Conservation (phyloP, 179 eudicot species). For the Vitellaria paradoxa region DNA sequence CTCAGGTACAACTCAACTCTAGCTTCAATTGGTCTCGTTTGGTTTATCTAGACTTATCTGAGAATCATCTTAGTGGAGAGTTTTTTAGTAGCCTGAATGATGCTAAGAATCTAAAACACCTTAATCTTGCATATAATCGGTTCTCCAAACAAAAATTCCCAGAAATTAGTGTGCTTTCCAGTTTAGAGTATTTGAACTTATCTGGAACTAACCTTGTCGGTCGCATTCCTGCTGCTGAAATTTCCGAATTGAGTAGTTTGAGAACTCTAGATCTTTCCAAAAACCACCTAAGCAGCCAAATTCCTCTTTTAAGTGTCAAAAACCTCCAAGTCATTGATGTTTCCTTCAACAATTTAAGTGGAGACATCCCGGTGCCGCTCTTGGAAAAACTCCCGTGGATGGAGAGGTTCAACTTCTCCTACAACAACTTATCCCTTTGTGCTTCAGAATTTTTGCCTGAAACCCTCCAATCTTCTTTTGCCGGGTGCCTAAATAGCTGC, state of each 20-base stretch:
- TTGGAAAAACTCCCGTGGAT: constrained; percentile 38
- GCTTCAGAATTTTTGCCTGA: constrained; percentile 24
- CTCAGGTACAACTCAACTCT: constrained; percentile 43
- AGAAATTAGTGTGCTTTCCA: constrained; percentile 27
- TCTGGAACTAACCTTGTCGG: constrained; percentile 46
- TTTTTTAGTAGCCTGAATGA: constrained; percentile 29
- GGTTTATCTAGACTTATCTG: constrained; percentile 53
- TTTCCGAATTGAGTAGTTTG: constrained; percentile 34
- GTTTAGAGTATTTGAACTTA: constrained; percentile 53
- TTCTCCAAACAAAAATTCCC: constrained; percentile 40
- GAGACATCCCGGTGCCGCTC: constrained; percentile 38
- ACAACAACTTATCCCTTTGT: constrained; percentile 55
- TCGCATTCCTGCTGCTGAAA: constrained; percentile 27
- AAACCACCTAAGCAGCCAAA: constrained; percentile 36
- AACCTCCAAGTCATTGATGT: constrained; percentile 49
- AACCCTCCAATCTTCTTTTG: constrained; percentile 39
- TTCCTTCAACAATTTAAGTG: constrained; percentile 53
- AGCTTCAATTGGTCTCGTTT: constrained; percentile 46
- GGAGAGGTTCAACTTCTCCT: constrained; percentile 61
- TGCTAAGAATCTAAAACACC: constrained; percentile 46
- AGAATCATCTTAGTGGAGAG: constrained; percentile 52
- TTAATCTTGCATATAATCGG: constrained; percentile 53
- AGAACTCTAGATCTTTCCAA: constrained; percentile 48
- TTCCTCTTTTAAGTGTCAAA: constrained; percentile 35
- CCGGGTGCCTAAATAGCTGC: constrained; percentile 49